phyloP scores from a whole-genome alignment of 257 asterid species.

The Nyctanthes arbortristis region DNA sequence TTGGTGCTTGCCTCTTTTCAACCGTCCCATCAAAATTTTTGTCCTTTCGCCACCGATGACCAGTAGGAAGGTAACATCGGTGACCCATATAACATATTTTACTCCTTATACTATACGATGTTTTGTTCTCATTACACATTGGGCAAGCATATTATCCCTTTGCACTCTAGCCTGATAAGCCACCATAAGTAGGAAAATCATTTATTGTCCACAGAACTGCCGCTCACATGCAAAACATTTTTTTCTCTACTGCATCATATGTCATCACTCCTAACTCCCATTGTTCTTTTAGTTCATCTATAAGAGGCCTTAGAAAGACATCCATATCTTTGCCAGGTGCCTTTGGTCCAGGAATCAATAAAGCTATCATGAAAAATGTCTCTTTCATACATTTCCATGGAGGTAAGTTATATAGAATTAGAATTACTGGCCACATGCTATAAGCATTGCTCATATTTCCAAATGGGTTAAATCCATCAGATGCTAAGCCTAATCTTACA shows the following conservation, averaged over 20 bases:
- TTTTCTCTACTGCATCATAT: background rate
- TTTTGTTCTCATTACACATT: background rate
- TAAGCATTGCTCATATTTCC: too few species aligned
- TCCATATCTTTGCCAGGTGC: background rate
- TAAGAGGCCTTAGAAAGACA: background rate
- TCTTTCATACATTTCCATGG: too few species aligned
- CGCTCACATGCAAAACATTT: too few species aligned
- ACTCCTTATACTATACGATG: background rate
- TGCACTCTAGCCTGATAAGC: background rate
- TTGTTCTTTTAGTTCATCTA: background rate
- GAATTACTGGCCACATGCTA: too few species aligned
- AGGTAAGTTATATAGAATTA: too few species aligned
- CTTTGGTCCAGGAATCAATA: background rate
- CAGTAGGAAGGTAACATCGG: background rate
- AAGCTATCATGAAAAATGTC: too few species aligned
- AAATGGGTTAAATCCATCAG: too few species aligned
- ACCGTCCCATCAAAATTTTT: slow-evolving; percentile 1
- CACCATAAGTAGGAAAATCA: background rate
- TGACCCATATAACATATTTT: slow-evolving; percentile 16
- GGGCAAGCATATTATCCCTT: slow-evolving; percentile 10
- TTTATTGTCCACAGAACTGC: background rate
- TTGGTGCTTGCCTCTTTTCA: background rate
- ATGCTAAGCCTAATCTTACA: too few species aligned
- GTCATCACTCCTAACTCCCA: background rate
- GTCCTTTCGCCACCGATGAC: slow-evolving; percentile 1